A percentile compares a stretch with the other conserved stretches of the same genome.
These are phyloP conservation scores for Cyberlindnera galapagoensis DNA, from an alignment of 805 yeast genomes.

Conservation along the genomic window DNA sequence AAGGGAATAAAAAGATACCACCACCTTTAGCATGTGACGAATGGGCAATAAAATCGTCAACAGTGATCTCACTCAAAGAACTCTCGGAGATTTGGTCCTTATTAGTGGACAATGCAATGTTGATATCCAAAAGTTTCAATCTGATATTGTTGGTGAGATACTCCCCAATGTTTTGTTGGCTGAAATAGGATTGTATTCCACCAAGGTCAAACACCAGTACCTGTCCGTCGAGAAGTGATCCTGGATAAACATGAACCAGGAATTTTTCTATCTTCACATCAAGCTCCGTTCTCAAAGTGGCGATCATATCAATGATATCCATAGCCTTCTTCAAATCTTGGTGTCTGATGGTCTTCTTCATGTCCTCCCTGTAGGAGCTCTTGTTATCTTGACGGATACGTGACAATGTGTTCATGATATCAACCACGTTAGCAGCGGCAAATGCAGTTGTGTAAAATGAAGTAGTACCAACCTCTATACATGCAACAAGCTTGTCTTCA, in stretches of 20 bases:
- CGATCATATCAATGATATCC: conserved; percentile 25
- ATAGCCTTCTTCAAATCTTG: conserved; percentile 12
- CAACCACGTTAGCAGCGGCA: conserved; percentile 77
- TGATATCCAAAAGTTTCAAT: conserved; percentile 54
- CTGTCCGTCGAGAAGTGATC: conserved; percentile 69
- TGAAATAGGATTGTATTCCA: conserved; percentile 44
- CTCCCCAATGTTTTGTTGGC: conserved; percentile 38
- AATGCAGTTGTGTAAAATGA: conserved; percentile 72
- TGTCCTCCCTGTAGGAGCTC: conserved; percentile 67
- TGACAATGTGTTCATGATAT: conserved; percentile 62
- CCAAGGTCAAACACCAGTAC: conserved; percentile 61
- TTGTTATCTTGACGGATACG: conserved; percentile 70
- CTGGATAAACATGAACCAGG: conserved; percentile 70
- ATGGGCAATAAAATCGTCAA: conserved; percentile 48
- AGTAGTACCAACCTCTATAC: conserved; percentile 42
- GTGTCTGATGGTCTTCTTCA: conserved; percentile 43
- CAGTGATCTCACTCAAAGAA: conserved; percentile 35
- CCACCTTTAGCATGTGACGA: conserved; percentile 71
- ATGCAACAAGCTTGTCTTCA: conserved; percentile 57
- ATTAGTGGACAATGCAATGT: conserved; percentile 59
- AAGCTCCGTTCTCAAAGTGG: conserved; percentile 56
- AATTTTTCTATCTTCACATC: conserved; percentile 53
- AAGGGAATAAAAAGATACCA: conserved; percentile 71
- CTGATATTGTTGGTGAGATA: conserved; percentile 45
- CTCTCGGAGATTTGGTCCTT: conserved; percentile 47